phyloP scores from a whole-genome alignment of 2,329 filamentous ascomycete species.

The Rhytidhysteron rufulum region DNA sequence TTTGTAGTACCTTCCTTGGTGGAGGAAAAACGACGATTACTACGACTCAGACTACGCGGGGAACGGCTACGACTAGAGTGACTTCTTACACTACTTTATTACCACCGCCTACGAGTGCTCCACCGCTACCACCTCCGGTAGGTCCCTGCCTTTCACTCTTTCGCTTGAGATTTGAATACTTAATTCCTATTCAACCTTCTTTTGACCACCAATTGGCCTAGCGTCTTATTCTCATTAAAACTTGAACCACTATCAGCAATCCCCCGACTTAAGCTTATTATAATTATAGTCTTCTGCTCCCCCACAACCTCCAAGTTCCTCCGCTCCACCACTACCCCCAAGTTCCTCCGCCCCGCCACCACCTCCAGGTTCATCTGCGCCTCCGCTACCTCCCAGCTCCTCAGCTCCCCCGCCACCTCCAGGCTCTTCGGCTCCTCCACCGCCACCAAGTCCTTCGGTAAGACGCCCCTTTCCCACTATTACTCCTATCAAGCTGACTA shows the following conservation, averaged over 20 bases:
- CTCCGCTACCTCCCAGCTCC: background rate
- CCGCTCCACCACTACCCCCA: constrained; percentile 10
- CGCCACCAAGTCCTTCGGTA: constrained; percentile 7
- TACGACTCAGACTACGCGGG: constrained; percentile 14
- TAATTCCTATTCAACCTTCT: no score
- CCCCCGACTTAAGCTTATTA: no score
- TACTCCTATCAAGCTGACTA: background rate
- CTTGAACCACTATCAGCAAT: no score
- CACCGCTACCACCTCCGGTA: no score
- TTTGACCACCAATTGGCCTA: no score
- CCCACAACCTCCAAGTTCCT: no score
- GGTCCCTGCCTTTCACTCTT: no score
- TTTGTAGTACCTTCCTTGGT: constrained; percentile 26
- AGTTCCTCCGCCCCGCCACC: constrained; percentile 10
- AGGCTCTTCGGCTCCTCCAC: constrained; percentile 7
- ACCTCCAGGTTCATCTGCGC: background rate
- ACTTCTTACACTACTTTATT: constrained; percentile 21
- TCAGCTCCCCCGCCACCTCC: constrained; percentile 5
- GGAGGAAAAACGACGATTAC: constrained; percentile 23
- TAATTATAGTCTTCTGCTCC: no score
- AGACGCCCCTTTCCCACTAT: no score
- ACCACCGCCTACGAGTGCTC: background rate
- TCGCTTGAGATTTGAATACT: no score
- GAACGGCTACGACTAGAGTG: constrained; percentile 18
- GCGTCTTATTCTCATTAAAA: no score